A percentile compares a stretch with the other conserved stretches of the same genome.
Conservation (phyloP, 2,329 filamentous ascomycete species). For the Albophoma yamanashiensis region DNA sequence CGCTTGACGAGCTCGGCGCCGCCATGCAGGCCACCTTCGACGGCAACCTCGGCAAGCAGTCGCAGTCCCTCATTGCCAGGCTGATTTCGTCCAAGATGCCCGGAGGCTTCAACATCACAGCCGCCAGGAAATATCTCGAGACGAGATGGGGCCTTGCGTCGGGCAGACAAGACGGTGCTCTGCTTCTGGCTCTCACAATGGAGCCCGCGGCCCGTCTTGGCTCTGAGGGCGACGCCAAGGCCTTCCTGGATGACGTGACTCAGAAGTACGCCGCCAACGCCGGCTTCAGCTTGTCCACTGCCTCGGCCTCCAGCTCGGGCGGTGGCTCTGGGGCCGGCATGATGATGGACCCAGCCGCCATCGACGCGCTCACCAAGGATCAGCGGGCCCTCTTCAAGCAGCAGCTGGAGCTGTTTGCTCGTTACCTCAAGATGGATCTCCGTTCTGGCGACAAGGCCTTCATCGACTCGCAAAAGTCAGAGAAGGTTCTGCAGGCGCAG, state of each 20-base stretch:
- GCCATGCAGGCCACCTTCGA: slow-evolving; percentile 99
- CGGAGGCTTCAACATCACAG: slow-evolving; percentile 96
- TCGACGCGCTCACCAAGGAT: slow-evolving; percentile 95
- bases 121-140: slow-evolving; percentile 90
- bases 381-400: slow-evolving; percentile 96
- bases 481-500: slow-evolving; percentile 82
- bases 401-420: slow-evolving; percentile 86
- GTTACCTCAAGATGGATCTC: slow-evolving; percentile 95
- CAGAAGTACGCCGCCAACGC: slow-evolving; percentile 82
- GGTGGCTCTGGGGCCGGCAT: slow-evolving; percentile 69
- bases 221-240: slow-evolving; percentile 84
- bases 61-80: slow-evolving; percentile 82
- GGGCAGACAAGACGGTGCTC: slow-evolving; percentile 82
- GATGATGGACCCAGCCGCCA: slow-evolving; percentile 99
- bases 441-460: slow-evolving; percentile 93
- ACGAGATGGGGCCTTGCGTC: slow-evolving; percentile 80
- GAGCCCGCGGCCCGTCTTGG: slow-evolving; percentile 83
- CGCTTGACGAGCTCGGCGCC: slow-evolving; percentile 87
- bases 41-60: slow-evolving; percentile 94
- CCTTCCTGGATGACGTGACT: slow-evolving; percentile 76
- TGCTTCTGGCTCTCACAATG: slow-evolving; percentile 83
- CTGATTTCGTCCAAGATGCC: slow-evolving; percentile 99
- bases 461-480: slow-evolving; percentile 72
- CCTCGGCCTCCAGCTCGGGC: slow-evolving; percentile 62
- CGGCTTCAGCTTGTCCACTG: slow-evolving; percentile 73